Evolutionary conservation across 169 alveolate genomes (phyloP), one percentile per base, ranked within the genome.

Genomic region (Cryptosporidium ryanae): DNA sequence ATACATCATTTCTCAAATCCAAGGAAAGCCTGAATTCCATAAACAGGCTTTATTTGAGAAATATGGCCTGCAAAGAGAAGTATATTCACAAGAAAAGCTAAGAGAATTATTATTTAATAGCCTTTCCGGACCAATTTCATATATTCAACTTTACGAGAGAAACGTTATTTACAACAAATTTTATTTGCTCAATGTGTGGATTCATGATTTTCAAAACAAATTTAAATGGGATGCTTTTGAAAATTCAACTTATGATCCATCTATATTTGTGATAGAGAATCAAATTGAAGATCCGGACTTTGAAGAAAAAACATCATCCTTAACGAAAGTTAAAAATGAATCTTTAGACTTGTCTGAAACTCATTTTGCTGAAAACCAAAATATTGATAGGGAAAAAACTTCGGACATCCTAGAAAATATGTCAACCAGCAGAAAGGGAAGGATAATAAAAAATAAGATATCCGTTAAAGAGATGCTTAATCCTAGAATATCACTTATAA

Each of bases 401-500:
- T 13, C 48, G 12, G 59, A 38, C 17, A 25, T 43, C 23, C 10
- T 18, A 0, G 63, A 76, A 76, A 27, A 32, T 31, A 21, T 61
- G 15, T 25, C 23, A 27, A 76, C 71, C 32, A 76, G 87, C 12
- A 34, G 71, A 23, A 55, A 61, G 31, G 68, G 76, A n/a, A 57
- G 87, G 29, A 21, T 55, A 59, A 31, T 61, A 8, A 76, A 61
- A 34, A 76, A 59, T 13, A 59, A 55, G 44, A 38, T 76, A 12
- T 76, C 87, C 25, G 87, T 63, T 25, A 76, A 76, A 38, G 76
- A 76, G 34, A 55, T 76, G 68, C 32, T 76, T 57, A 76, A 76
- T 55, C 87, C 87, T 15, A 76, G 59, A 21, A 27, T 76, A 18
- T 15, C 48, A 55, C 25, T 31, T 4, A 38, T 31, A 44, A 59